Conservation (phyloP, 2,329 filamentous ascomycete genomes). For the Botrytis fabae region DNA sequence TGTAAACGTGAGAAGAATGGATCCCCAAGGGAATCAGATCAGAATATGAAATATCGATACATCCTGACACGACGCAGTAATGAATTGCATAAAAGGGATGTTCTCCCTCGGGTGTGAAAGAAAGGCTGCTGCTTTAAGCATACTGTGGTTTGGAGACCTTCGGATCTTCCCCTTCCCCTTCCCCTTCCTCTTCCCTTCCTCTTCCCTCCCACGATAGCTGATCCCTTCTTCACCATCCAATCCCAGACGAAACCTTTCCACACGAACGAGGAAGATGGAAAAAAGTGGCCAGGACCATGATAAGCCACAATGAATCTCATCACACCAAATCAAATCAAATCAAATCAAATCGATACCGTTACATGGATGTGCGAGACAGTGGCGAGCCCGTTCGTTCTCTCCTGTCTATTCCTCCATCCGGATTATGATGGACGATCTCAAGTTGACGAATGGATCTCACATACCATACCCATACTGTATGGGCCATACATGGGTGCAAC, state of each 20-base stretch:
- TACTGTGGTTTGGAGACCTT: neutral
- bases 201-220: neutral
- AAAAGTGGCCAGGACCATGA: conserved; percentile 5
- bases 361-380: neutral
- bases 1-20: no score
- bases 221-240: neutral
- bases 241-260: neutral
- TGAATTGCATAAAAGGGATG: neutral
- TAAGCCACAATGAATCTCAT: neutral
- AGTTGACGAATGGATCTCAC: conserved; percentile 10
- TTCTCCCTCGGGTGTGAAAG: neutral
- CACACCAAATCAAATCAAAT: no score
- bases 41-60: neutral
- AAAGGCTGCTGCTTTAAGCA: neutral
- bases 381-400: neutral
- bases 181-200: no score
- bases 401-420: neutral
- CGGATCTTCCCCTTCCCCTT: neutral
- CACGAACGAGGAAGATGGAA: neutral
- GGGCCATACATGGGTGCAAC: no score
- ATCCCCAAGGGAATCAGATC: neutral
- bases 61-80: neutral
- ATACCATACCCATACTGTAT: neutral
- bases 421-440: conserved; percentile 10
- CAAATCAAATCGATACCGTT: neutral